Base-by-base conservation (phyloP, 768 basidiomycete genomes). In the Suillus subaureus region DNA sequence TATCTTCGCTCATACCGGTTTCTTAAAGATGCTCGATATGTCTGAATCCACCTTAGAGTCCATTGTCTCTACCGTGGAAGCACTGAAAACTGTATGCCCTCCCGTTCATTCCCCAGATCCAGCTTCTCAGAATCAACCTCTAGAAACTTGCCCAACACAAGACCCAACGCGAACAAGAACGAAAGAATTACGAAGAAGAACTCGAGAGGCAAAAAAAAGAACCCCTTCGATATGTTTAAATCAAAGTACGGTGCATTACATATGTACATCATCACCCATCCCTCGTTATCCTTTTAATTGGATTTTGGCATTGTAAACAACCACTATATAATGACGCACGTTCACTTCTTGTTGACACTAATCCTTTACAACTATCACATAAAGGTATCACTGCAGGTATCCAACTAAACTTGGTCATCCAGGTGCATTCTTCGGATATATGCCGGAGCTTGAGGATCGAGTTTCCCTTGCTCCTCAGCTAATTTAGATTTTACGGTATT, bases 391-490 rank as follows among this genome's bases (percentile, higher is more conserved):
- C 37, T 62, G 26, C 58, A 64, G 65, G 52, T 69, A 70, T 49
- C 70, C 67, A 57, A 68, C 67, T 68, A 70, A 35, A 69, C 70
- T 26, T 61, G 54, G 28, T 62, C 69, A 33, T 62, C 68, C 49
- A 68, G 67, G 64, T 64, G 72, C 45, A 63, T 55, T 42, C 70
- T 70, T 28, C 76, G 74, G 31, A 93, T 78, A 70, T 93, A 93
- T 23, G 75, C 74, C 1, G 92, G 92, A 3, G 82, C 81, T 55
- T 81, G 79, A 4, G 88, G 87, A 68, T 90, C 78, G 52, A 87
- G 70, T 61, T 83, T 81, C 39, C 91, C 92, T 75, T 93, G 90
- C 65, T 89, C 87, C 71, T 92, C 92, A 62, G 90, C 91, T 92
- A 70, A 8, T 69, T 16, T n/a, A n/a, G n/a, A n/a, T n/a, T n/a